Conservation (phyloP, 208 protist species). For the Trypanosomatidae sp. region DNA sequence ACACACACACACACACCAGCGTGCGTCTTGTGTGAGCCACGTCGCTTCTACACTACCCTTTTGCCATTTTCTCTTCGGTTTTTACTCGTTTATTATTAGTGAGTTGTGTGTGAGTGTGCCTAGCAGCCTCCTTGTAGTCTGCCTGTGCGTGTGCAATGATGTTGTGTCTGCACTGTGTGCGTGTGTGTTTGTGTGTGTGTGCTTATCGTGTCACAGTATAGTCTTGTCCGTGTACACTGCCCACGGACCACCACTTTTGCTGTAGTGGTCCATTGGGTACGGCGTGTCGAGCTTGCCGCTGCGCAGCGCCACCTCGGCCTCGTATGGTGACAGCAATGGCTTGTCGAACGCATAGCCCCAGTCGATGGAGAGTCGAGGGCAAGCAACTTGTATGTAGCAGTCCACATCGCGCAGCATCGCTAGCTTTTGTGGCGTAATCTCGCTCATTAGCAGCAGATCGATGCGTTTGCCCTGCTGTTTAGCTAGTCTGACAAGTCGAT, state of each 20-base stretch:
- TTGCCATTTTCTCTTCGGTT: no score
- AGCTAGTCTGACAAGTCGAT: conserved; percentile 82
- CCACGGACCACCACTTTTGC: conserved; percentile 87
- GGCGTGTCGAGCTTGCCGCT: conserved; percentile 58
- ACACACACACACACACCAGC: no score
- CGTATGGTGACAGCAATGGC: conserved; percentile 96
- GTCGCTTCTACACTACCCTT: no score
- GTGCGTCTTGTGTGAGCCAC: no score
- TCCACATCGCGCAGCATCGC: conserved; percentile 85
- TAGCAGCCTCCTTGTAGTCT: no score
- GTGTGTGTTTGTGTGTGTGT: no score
- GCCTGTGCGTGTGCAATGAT: no score
- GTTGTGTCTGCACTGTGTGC: no score
- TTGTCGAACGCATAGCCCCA: conserved; percentile 97
- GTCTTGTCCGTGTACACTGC: conserved; percentile 87
- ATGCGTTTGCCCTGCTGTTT: conserved; percentile 45
- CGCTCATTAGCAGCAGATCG: conserved; percentile 91
- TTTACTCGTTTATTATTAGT: no score
- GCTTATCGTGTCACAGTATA: no score
- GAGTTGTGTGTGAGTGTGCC: no score
- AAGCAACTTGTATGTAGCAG: conserved; percentile 95
- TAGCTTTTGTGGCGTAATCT: conserved; percentile 96
- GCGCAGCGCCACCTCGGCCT: conserved; percentile 91
- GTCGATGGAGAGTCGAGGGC: conserved; percentile 98
- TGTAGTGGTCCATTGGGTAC: conserved; percentile 98